phyloP scores from a whole-genome alignment of 257 asterid genomes.

The Solanum dulcamara region DNA sequence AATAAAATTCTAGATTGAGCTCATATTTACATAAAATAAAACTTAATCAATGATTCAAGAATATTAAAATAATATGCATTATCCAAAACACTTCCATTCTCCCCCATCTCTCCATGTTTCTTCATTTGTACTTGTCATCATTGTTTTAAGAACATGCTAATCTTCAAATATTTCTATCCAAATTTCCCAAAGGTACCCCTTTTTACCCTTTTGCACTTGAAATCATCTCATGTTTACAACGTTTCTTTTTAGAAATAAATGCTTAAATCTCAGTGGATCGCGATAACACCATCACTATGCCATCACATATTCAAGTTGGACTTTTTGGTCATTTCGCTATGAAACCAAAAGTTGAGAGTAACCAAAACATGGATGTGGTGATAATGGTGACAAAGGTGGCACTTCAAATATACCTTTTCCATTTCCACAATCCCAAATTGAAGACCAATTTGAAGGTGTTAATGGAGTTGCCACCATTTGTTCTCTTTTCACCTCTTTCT shows the following conservation, averaged over 20 bases:
- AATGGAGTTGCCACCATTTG: constrained; percentile 39
- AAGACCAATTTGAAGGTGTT: constrained; percentile 88
- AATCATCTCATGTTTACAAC: neutral
- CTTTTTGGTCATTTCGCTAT: neutral
- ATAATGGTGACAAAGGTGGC: constrained; percentile 66
- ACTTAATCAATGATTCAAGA: neutral
- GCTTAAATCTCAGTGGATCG: neutral
- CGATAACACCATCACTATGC: neutral
- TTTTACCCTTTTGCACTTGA: neutral
- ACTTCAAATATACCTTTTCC: constrained; percentile 68
- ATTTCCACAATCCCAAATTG: constrained; percentile 67
- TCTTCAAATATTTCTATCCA: neutral
- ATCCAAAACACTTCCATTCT: neutral
- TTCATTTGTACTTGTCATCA: neutral
- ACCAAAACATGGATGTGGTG: neutral
- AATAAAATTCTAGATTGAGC: neutral
- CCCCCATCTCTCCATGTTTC: neutral
- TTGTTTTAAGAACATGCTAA: neutral
- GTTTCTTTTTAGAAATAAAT: neutral
- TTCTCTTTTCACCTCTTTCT: constrained; percentile 31
- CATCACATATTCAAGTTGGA: neutral
- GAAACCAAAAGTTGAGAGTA: constrained; percentile 10
- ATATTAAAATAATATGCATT: neutral
- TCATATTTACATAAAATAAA: neutral
- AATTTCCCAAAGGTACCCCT: neutral